Conservation (phyloP, 164 flowering plant species). For the Kalanchoe fedtschenkoi region DNA sequence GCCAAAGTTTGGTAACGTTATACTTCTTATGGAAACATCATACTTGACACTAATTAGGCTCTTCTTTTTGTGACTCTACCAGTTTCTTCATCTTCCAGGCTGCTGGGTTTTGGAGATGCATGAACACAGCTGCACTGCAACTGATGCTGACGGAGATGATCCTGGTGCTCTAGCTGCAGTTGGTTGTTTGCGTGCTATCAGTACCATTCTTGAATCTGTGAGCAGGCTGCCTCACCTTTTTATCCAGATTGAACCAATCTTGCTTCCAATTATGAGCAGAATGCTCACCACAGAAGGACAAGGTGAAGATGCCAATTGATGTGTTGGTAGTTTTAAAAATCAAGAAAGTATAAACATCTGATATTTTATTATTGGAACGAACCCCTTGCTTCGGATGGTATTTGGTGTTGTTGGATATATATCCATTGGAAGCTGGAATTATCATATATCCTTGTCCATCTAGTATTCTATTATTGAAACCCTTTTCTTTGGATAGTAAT, state of each 20-base stretch:
- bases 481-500: too few species aligned
- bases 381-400: too few species aligned
- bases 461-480: too few species aligned
- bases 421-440: too few species aligned
- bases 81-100: slow-evolving; percentile 42
- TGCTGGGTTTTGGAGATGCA: slow-evolving; percentile 96
- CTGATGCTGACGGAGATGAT: slow-evolving; percentile 91
- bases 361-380: too few species aligned
- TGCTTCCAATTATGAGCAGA: slow-evolving; percentile 88
- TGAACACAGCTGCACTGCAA: slow-evolving; percentile 79
- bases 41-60: neutral
- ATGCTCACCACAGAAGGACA: slow-evolving; percentile 99
- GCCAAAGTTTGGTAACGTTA: slow-evolving; percentile 83
- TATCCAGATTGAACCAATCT: slow-evolving; percentile 75
- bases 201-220: slow-evolving; percentile 96
- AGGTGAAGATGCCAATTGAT: slow-evolving; percentile 33
- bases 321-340: too few species aligned
- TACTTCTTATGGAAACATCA: neutral
- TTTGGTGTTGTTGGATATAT: too few species aligned
- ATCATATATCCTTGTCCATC: too few species aligned
- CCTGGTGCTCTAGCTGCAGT: slow-evolving; percentile 98
- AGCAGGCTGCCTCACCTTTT: slow-evolving; percentile 92
- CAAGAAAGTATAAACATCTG: too few species aligned
- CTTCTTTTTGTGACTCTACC: neutral
- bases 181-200: slow-evolving; percentile 98